Evolutionary conservation across 345 rosid genomes (phyloP), one percentile per base, ranked within the genome.

Genomic region (Cardiospermum halicacabum): DNA sequence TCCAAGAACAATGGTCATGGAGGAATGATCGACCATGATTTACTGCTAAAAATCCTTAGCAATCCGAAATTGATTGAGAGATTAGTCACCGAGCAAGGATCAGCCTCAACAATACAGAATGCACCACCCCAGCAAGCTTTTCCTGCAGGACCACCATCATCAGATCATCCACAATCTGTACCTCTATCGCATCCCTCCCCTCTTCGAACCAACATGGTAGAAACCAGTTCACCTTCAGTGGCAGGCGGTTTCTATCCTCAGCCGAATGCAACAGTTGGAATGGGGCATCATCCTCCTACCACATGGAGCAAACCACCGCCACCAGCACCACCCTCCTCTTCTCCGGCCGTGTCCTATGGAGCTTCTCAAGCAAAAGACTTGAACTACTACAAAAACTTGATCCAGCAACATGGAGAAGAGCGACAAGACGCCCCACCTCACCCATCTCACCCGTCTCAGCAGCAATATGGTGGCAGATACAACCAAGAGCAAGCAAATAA

Each of bases 321-420:
- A 58, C 76, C 83, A 30, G 71, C 72, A 43, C 59, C 81, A 19
- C 65, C 78, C 12, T 73, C 75, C 0, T 67, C 82, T n/a, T 64
- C 75, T 0, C 69, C 81, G 13, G n/a, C n/a, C n/a, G n/a, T n/a
- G n/a, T 59, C 82, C 50, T 70, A 57, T 4, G 84, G 81, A 39
- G 69, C 65, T 51, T 67, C 89, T 18, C 87, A 74, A 26, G 73
- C 85, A 4, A 91, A 83, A 71, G 96, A 91, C 62, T 37, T 87
- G 56, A 89, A 76, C 73, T 94, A 94, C 70, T 94, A 87, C 65
- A 94, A 94, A 79, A 91, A 78, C 85, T 72, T 94, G 86, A 91
- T 94, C 73, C 97, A 94, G 83, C 96, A 89, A 56, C 99, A 94
- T 70, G 99, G 99, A 43, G 99, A 81, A 18, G 99, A 95, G 56